A percentile compares a stretch with the other conserved stretches of the same genome.
phyloP scores from a whole-genome alignment of 345 rosid genomes.

The Sapria himalayana region DNA sequence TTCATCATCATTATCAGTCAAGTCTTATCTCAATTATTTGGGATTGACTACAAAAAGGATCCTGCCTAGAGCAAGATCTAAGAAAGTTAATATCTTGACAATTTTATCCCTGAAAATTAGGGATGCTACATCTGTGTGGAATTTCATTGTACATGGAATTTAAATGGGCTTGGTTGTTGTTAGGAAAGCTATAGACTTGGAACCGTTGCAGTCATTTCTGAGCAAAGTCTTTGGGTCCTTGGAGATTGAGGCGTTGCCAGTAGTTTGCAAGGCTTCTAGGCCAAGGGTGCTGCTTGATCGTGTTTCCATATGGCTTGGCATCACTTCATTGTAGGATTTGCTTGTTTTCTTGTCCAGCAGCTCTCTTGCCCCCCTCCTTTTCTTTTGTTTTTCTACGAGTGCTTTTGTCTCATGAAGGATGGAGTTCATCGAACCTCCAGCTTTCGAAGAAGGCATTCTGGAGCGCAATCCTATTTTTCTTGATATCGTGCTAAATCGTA shows the following conservation, averaged over 20 bases:
- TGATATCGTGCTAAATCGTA: slow-evolving; percentile 77
- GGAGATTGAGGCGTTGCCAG: slow-evolving; percentile 65
- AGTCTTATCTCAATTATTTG: too few species aligned
- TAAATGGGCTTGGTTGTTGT: slow-evolving; percentile 13
- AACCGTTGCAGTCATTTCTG: slow-evolving; percentile 80
- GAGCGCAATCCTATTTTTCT: slow-evolving; percentile 87
- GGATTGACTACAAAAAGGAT: too few species aligned
- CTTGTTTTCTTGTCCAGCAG: too few species aligned
- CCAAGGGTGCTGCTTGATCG: slow-evolving; percentile 57
- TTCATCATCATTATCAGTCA: too few species aligned
- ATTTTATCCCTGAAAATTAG: too few species aligned
- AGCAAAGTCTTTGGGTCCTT: slow-evolving; percentile 50
- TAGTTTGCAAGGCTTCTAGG: slow-evolving; percentile 33
- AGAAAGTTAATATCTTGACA: too few species aligned
- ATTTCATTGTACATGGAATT: too few species aligned
- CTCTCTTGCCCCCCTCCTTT: too few species aligned
- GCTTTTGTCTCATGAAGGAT: slow-evolving; percentile 36
- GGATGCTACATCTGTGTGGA: too few species aligned
- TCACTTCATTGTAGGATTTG: slow-evolving; percentile 64
- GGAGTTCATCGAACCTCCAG: slow-evolving; percentile 83
- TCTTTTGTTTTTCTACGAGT: slow-evolving; percentile 6
- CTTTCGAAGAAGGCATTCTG: slow-evolving; percentile 83
- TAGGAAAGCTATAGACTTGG: slow-evolving; percentile 80
- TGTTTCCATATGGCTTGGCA: slow-evolving; percentile 70
- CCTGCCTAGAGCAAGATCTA: too few species aligned